A percentile compares a stretch with the other conserved stretches of the same genome.
These are phyloP conservation scores for Lachnellula occidentalis DNA, from an alignment of 2,329 filamentous ascomycete species.

Conservation along the genomic window DNA sequence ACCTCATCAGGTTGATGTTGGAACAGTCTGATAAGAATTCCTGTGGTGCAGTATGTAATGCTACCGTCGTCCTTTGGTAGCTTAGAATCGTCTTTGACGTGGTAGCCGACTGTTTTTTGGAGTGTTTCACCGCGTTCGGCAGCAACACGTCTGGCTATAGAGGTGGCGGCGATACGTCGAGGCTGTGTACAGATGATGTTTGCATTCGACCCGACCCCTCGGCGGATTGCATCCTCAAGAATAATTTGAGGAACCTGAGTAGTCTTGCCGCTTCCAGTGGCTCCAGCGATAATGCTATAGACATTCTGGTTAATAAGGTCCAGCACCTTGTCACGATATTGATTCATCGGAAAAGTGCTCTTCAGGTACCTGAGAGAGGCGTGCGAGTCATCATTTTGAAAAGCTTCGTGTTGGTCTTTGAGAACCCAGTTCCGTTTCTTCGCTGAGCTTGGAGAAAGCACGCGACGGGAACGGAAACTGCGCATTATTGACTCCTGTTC, in stretches of 20 bases:
- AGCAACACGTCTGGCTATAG: constrained; percentile 85
- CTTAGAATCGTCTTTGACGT: constrained; percentile 80
- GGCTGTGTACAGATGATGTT: constrained; percentile 96
- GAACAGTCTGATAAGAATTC: constrained; percentile 77
- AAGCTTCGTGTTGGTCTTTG: not conserved
- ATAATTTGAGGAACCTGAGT: constrained; percentile 96
- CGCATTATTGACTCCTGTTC: not conserved
- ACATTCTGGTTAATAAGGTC: constrained; percentile 73
- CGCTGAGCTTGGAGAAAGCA: not conserved
- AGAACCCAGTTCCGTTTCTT: not conserved
- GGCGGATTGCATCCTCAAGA: constrained; percentile 76
- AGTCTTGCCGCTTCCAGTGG: constrained; percentile 92
- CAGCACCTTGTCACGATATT: constrained; percentile 77
- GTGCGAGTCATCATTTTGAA: not conserved
- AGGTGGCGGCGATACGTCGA: constrained; percentile 84
- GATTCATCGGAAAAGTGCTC: constrained; percentile 65
- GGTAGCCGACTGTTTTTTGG: constrained; percentile 82
- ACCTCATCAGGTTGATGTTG: constrained; percentile 76
- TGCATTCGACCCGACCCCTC: constrained; percentile 64
- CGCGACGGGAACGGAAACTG: not conserved
- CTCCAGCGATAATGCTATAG: constrained; percentile 90
- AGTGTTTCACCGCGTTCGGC: constrained; percentile 78
- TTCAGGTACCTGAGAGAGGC: not conserved
- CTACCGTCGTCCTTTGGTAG: constrained; percentile 56
- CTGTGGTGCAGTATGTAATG: constrained; percentile 91